Evolutionary conservation across 1,284 basidiomycete species (phyloP).

Genomic region (Cystobasidium pallidum): DNA sequence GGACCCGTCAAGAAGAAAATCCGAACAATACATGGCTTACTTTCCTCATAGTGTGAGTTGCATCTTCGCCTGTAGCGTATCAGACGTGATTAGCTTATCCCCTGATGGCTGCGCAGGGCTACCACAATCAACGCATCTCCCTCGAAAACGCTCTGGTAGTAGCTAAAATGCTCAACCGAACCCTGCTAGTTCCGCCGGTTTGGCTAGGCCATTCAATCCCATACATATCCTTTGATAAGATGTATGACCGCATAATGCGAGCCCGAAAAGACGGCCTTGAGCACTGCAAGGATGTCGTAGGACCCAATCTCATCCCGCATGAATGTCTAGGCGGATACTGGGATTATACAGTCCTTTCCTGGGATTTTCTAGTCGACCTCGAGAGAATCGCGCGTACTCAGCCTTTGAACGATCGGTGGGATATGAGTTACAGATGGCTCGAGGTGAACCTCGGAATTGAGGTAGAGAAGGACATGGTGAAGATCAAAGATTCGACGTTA

Average conservation of each 20-base stretch:
- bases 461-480: slow-evolving; percentile 58
- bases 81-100: neutral
- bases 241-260: slow-evolving; percentile 61
- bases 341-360: slow-evolving; percentile 67
- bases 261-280: slow-evolving; percentile 63
- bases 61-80: neutral
- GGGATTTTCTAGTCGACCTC: slow-evolving; percentile 69
- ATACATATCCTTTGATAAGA: slow-evolving; percentile 66
- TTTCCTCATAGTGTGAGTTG: slow-evolving; percentile 46
- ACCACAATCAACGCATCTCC: slow-evolving; percentile 80
- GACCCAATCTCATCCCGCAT: slow-evolving; percentile 46
- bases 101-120: slow-evolving; percentile 58
- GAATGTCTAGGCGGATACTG: slow-evolving; percentile 63
- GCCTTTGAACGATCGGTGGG: slow-evolving; percentile 60
- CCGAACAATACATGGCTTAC: slow-evolving; percentile 48
- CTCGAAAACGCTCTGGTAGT: slow-evolving; percentile 76
- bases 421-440: slow-evolving; percentile 63
- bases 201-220: slow-evolving; percentile 69
- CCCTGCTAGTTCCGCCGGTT: slow-evolving; percentile 71
- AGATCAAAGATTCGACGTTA: slow-evolving; percentile 62
- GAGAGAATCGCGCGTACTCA: slow-evolving; percentile 57
- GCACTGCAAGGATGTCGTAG: slow-evolving; percentile 58
- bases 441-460: slow-evolving; percentile 59
- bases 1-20: neutral
- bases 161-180: slow-evolving; percentile 70